Conservation (phyloP, 1,139 yeast species). For the Taphrina wiesneri region DNA sequence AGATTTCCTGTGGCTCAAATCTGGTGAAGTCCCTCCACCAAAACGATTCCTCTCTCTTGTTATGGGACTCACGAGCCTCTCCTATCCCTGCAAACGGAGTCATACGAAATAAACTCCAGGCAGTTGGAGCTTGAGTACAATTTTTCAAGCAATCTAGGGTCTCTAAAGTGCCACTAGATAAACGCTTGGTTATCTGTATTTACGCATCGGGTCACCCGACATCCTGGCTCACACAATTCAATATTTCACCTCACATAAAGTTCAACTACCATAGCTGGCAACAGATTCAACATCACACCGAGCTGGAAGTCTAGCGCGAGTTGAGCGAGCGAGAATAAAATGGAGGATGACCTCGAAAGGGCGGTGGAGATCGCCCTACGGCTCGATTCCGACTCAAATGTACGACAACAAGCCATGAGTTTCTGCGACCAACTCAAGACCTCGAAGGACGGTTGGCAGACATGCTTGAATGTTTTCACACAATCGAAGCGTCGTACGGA, state of each 20-base stretch:
- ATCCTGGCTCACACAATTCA: neutral
- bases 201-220: neutral
- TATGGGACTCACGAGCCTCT: neutral
- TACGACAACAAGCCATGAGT: conserved; percentile 62
- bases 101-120: too few species aligned
- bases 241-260: neutral
- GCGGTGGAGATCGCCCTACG: conserved; percentile 89
- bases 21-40: neutral
- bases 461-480: conserved; percentile 65
- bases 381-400: conserved; percentile 65
- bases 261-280: too few species aligned
- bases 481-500: conserved; percentile 47
- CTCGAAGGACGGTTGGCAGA: conserved; percentile 76
- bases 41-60: neutral
- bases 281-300: too few species aligned
- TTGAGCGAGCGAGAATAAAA: conserved; percentile 41
- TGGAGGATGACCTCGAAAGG: conserved; percentile 88
- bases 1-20: conserved; percentile 1
- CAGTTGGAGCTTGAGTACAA: too few species aligned
- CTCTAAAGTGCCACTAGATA: too few species aligned
- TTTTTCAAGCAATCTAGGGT: too few species aligned
- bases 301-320: neutral
- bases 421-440: conserved; percentile 74
- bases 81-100: neutral
- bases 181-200: too few species aligned